A percentile compares a stretch with the other conserved stretches of the same genome.
Evolutionary conservation across 2,329 filamentous ascomycete genomes (phyloP).

Genomic region (Beauveria medogensis): DNA sequence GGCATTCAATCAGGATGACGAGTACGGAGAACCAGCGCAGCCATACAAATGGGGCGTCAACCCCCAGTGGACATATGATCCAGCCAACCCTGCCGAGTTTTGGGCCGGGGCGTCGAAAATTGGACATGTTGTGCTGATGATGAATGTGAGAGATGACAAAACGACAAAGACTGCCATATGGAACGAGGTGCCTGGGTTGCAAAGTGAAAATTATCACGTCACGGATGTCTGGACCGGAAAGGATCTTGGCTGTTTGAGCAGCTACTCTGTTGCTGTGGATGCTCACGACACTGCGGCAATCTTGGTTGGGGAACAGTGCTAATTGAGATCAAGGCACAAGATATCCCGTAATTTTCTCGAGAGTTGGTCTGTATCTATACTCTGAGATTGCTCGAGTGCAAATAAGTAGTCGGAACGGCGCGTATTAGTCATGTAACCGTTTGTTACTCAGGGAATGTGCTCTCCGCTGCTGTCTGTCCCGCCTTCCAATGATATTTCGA

Average conservation of each 20-base stretch:
- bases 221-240: slow-evolving; percentile 39
- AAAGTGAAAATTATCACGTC: slow-evolving; percentile 26
- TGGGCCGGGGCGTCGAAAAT: slow-evolving; percentile 35
- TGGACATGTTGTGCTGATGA: slow-evolving; percentile 38
- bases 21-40: slow-evolving; percentile 31
- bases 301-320: slow-evolving; percentile 9
- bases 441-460: background rate
- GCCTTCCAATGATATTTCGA: slow-evolving; percentile 32
- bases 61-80: slow-evolving; percentile 40
- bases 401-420: background rate
- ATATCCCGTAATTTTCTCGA: too few relatives aligned
- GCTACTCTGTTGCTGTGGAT: slow-evolving; percentile 21
- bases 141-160: slow-evolving; percentile 33
- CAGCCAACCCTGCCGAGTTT: slow-evolving; percentile 38
- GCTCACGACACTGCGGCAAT: slow-evolving; percentile 29
- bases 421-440: background rate
- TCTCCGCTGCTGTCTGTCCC: background rate
- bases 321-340: too few relatives aligned
- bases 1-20: slow-evolving; percentile 38
- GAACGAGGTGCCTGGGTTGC: slow-evolving; percentile 35
- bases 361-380: background rate
- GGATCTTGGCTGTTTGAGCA: slow-evolving; percentile 27
- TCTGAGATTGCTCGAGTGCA: background rate
- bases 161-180: slow-evolving; percentile 30
- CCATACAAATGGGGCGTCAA: slow-evolving; percentile 43